Base-by-base conservation (phyloP, 371 early-diverging fungal species). In the Zychaea mexicana region DNA sequence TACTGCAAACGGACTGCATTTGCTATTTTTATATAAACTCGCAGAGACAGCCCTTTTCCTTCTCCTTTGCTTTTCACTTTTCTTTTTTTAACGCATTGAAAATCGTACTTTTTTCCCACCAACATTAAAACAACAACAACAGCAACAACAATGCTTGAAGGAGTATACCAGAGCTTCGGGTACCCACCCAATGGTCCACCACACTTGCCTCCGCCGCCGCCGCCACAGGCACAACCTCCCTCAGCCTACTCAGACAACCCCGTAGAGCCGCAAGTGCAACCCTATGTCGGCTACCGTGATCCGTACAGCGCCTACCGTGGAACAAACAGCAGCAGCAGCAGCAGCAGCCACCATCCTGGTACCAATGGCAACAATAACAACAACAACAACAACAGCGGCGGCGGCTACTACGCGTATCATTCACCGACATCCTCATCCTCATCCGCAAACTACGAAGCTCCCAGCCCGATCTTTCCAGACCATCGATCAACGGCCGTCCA, bases 1-100 rank as follows among this genome's bases (percentile, higher is more conserved):
- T 39, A 39, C 13, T 15, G 17, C 12, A 55, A 55, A 33, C 55
- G 21, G 33, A 24, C 58, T 47, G 58, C 58, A 58, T 39, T n/a
- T n/a, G 38, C n/a, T 58, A 24, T 24, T 58, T 31, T 30, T 54
- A 54, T 54, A 58, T 58, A 58, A 58, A 42, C 58, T 58, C 58
- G 27, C 58, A 58, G 58, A 58, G 22, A 3, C 8, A 52, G 19
- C 19, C 52, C 8, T 15, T 28, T 38, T 56, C 17, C 36, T 38
- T 56, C 22, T 3, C 28, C 22, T 33, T 36, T 22, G 19, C 22
- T 58, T 45, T n/a, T 58, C 58, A 30, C 24, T 31, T 54, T 31
- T 24, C 3, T 31, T 30, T 47, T 26, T 22, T 22, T 22, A 10
- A 3, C 39, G n/a, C n/a, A n/a, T n/a, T n/a, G n/a, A 39, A 33